Evolutionary conservation across 331 rosid genomes (phyloP), one percentile per base, ranked within the genome.

Genomic region (Arachis monticola): DNA sequence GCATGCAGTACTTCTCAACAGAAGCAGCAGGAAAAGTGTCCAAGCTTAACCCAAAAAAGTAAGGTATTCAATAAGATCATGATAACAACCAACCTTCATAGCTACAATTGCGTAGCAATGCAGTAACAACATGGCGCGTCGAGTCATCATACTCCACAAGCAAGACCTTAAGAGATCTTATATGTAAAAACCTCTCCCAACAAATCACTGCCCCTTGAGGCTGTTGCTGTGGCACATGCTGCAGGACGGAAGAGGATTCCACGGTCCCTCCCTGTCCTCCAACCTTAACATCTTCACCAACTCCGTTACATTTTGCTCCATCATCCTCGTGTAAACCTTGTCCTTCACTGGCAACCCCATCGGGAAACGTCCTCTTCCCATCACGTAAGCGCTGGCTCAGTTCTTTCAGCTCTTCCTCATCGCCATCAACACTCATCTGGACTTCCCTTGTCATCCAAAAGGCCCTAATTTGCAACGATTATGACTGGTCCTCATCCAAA

Each of bases 21-120:
- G 41, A 62, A 63, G 44, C 30, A 38, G 22, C 4, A 1, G 53
- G 44, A 38, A 35, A 2, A 1, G 53, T 63, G 46, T 56, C 65
- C 46, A 58, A 1, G 9, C 47, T 44, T 32, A 46, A 55, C 41
- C 30, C 12, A 77, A 45, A 57, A n/a, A 60, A 64, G 74, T 22
- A 59, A 80, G 64, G 61, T 7, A 67, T 70, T 71, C 46, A 22
- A 47, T 64, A 60, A 71, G 9, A 27, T 41, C 51, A 7, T 17
- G 60, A 61, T 30, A 66, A 68, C 7, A 60, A 79, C 94, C 64
- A 74, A 90, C 98, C 98, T 89, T 93, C 98, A 86, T 93, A 93
- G 77, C 97, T 87, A 84, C 98, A 93, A 83, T 93, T 93, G 65
- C 97, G 93, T 73, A 93, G 98, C 80, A 93, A 83, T 31, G 98